phyloP scores from a whole-genome alignment of 495 filamentous ascomycete genomes.

The Parmelia sp. region DNA sequence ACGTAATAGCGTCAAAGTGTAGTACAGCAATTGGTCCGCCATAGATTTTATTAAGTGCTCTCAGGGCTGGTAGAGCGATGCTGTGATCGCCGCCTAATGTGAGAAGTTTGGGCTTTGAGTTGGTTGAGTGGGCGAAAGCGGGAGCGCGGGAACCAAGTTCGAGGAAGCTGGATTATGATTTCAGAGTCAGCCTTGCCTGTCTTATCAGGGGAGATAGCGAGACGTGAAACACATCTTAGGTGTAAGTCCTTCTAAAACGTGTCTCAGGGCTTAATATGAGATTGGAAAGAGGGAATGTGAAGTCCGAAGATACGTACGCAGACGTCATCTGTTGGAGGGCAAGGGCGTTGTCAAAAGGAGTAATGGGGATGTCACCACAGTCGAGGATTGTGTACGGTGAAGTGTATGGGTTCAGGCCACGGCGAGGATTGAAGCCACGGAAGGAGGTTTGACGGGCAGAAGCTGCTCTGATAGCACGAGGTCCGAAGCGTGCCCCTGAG shows the following conservation, averaged over 20 bases:
- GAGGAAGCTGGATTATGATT: too few relatives aligned
- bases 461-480: constrained; percentile 73
- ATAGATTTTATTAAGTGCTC: constrained; percentile 65
- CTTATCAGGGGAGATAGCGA: too few relatives aligned
- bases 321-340: constrained; percentile 72
- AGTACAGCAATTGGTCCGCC: constrained; percentile 66
- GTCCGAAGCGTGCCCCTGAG: constrained; percentile 71
- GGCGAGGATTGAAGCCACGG: constrained; percentile 71
- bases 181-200: too few relatives aligned
- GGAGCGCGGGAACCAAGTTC: constrained; percentile 53
- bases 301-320: too few relatives aligned
- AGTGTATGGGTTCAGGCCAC: constrained; percentile 67
- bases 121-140: constrained; percentile 30
- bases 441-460: constrained; percentile 65
- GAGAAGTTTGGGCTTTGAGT: constrained; percentile 57
- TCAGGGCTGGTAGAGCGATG: constrained; percentile 67
- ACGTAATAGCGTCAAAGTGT: constrained; percentile 62
- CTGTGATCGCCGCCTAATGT: constrained; percentile 79
- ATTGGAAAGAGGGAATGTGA: too few relatives aligned
- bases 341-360: constrained; percentile 69
- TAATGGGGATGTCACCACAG: constrained; percentile 77
- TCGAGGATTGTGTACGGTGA: constrained; percentile 70
- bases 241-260: too few relatives aligned
- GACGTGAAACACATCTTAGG: too few relatives aligned
- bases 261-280: too few relatives aligned